These are phyloP conservation scores for Eutypa lata DNA, from an alignment of 2,329 filamentous ascomycete species.

Conservation along the genomic window DNA sequence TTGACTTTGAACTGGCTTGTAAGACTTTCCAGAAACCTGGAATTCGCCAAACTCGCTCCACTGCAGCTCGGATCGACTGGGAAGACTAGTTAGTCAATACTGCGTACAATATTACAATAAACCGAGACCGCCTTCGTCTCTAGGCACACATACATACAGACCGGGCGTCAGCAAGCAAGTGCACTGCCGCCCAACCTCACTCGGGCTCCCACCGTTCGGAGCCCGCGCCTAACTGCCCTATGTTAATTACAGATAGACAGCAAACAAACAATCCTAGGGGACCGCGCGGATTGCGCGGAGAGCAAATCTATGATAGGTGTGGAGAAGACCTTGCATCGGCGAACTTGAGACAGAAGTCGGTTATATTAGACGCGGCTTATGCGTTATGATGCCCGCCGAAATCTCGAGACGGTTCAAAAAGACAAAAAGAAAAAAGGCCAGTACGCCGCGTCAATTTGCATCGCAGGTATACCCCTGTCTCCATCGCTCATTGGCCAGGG, in stretches of 20 bases:
- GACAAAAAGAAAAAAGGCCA: constrained; percentile 22
- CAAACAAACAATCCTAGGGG: not conserved
- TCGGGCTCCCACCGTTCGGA: not conserved
- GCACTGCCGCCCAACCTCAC: not conserved
- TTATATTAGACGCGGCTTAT: constrained; percentile 29
- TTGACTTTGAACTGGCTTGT: not conserved
- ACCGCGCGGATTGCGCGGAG: not conserved
- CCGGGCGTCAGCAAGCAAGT: not conserved
- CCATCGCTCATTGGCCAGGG: constrained; percentile 27
- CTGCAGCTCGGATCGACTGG: not conserved
- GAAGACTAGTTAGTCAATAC: not conserved
- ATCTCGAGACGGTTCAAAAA: constrained; percentile 20
- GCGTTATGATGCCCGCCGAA: constrained; percentile 10
- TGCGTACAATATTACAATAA: not conserved
- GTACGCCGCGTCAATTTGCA: constrained; percentile 32
- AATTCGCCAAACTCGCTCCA: not conserved
- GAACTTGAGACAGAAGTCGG: not conserved
- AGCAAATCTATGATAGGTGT: not conserved
- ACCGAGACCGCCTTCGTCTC: not conserved
- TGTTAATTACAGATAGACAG: not conserved
- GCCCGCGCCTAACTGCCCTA: not conserved
- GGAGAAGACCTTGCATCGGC: not conserved
- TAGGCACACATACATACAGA: not conserved
- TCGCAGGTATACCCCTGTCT: constrained; percentile 27
- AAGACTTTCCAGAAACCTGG: not conserved